Percentiles rank a stretch among this genome's conserved stretches.
phyloP scores from a whole-genome alignment of 2,329 filamentous ascomycete genomes.

The Epichloe typhina region DNA sequence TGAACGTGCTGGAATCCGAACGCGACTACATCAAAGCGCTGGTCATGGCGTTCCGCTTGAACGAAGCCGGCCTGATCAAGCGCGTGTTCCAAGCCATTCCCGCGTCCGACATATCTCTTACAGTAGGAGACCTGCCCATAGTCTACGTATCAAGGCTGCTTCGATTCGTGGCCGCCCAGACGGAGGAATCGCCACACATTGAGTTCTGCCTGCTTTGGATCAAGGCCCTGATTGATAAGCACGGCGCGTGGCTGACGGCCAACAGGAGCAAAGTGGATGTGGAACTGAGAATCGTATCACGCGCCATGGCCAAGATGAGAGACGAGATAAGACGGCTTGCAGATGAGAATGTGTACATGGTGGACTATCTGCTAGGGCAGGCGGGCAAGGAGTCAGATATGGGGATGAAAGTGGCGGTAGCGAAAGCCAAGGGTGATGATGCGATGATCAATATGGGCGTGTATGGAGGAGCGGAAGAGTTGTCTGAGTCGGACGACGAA shows the following conservation, averaged over 20 bases:
- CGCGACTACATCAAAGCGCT: constrained; percentile 82
- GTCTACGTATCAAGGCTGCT: constrained; percentile 80
- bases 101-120: constrained; percentile 56
- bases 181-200: constrained; percentile 81
- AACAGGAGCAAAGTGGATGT: constrained; percentile 68
- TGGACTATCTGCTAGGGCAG: constrained; percentile 63
- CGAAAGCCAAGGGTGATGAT: no score
- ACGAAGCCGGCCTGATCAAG: constrained; percentile 69
- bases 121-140: constrained; percentile 65
- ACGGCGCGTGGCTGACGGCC: constrained; percentile 75
- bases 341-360: constrained; percentile 78
- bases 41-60: constrained; percentile 94
- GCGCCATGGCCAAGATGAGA: constrained; percentile 67
- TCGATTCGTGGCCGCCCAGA: constrained; percentile 75
- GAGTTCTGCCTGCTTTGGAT: constrained; percentile 95
- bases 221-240: constrained; percentile 64
- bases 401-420: no score
- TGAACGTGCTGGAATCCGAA: constrained; percentile 52
- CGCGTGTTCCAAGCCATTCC: constrained; percentile 79
- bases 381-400: constrained; percentile 18
- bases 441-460: no score
- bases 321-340: constrained; percentile 71
- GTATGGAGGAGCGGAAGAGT: no score
- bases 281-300: constrained; percentile 70
- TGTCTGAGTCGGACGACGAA: no score